Percentiles rank a stretch among this genome's conserved stretches.
Evolutionary conservation across 805 yeast genomes (phyloP).

Genomic region (Yamadazyma insecticola): DNA sequence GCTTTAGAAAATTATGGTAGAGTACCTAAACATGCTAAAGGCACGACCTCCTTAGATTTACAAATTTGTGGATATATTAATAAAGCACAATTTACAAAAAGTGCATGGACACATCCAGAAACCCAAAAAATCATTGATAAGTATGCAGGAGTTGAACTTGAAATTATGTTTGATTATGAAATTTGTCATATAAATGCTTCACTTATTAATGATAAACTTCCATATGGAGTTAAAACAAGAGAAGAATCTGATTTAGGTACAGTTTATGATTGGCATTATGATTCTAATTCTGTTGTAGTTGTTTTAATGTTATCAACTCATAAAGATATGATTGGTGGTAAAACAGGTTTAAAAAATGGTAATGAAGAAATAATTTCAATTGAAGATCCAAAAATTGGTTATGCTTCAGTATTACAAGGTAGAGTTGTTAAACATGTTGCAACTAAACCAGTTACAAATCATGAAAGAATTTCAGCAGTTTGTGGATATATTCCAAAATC

Average conservation of each 20-base stretch:
- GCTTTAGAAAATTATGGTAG: constrained; percentile 19
- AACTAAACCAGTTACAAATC: constrained; percentile 19
- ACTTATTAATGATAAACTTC: constrained; percentile 11
- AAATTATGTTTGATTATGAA: constrained; percentile 23
- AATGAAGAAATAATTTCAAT: constrained; percentile 11
- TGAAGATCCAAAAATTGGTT: constrained; percentile 18
- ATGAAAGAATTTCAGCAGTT: constrained; percentile 41
- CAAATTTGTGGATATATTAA: constrained; percentile 20
- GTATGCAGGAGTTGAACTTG: constrained; percentile 23
- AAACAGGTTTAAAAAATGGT: constrained; percentile 13
- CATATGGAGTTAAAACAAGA: constrained; percentile 6
- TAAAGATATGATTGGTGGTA: constrained; percentile 13
- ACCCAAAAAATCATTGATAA: constrained; percentile 20
- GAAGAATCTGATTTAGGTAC: constrained; percentile 5
- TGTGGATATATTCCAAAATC: constrained; percentile 39
- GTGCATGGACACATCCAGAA: constrained; percentile 26
- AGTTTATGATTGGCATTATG: constrained; percentile 15
- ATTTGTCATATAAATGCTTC: constrained; percentile 24
- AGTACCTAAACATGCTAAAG: constrained; percentile 18
- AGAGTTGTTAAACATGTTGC: constrained; percentile 20
- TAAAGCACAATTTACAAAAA: constrained; percentile 19
- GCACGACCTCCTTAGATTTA: constrained; percentile 25
- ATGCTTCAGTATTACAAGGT: constrained; percentile 19
- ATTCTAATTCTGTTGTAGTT: constrained; percentile 12
- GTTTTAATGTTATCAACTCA: constrained; percentile 13